phyloP scores from a whole-genome alignment of 805 yeast genomes.

The Pichia exigua region DNA sequence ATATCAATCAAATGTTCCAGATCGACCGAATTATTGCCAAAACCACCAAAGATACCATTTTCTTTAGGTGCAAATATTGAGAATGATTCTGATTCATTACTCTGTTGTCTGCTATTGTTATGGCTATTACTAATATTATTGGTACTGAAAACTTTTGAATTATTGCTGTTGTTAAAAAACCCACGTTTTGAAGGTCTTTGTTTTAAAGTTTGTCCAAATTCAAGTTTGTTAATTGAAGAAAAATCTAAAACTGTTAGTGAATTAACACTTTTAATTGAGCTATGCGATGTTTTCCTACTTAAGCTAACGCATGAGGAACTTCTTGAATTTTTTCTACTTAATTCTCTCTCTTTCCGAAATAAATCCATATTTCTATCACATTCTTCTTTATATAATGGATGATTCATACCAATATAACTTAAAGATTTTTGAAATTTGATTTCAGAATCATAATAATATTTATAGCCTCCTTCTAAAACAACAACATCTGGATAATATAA shows the following conservation, averaged over 20 bases:
- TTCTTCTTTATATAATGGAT: slow-evolving; percentile 39
- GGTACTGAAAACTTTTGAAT: not conserved
- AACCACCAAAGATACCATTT: slow-evolving; percentile 22
- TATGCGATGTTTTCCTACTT: slow-evolving; percentile 12
- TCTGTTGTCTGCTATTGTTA: not conserved
- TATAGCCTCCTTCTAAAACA: slow-evolving; percentile 87
- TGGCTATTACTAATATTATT: too few species aligned
- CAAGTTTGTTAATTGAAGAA: slow-evolving; percentile 14
- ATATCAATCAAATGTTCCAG: slow-evolving; percentile 22
- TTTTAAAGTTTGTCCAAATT: slow-evolving; percentile 1
- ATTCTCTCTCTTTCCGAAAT: slow-evolving; percentile 29
- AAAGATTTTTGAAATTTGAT: slow-evolving; percentile 4
- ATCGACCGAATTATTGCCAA: slow-evolving; percentile 17
- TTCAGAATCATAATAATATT: slow-evolving; percentile 56
- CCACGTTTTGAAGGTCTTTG: slow-evolving; percentile 6
- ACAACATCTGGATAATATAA: slow-evolving; percentile 84
- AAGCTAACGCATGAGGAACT: slow-evolving; percentile 10
- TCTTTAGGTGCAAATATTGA: not conserved
- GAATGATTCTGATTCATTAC: slow-evolving; percentile 1
- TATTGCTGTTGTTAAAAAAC: not conserved
- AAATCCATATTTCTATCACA: slow-evolving; percentile 36
- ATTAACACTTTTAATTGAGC: slow-evolving; percentile 12
- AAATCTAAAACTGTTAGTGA: slow-evolving; percentile 20
- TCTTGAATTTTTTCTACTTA: slow-evolving; percentile 22
- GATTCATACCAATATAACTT: slow-evolving; percentile 83